Conservation (phyloP, 2,329 filamentous ascomycete species). For the Ascochyta pisi region DNA sequence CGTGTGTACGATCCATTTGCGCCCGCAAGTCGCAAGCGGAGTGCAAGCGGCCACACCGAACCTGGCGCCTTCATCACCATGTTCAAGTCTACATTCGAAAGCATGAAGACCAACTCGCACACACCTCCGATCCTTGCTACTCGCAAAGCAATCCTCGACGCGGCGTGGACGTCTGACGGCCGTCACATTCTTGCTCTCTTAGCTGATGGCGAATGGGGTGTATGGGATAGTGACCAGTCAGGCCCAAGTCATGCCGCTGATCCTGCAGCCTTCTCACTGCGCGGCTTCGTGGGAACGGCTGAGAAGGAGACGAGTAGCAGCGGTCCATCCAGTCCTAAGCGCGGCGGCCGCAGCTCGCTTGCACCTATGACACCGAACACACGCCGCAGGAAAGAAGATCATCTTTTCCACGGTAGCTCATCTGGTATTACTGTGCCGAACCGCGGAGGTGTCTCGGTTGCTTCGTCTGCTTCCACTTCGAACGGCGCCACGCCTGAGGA, state of each 20-base stretch:
- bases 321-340: slow-evolving; percentile 40
- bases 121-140: slow-evolving; percentile 42
- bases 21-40: slow-evolving; percentile 31
- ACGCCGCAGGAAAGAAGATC: slow-evolving; percentile 53
- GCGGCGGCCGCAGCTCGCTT: slow-evolving; percentile 46
- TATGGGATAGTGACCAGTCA: slow-evolving; percentile 56
- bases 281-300: slow-evolving; percentile 44
- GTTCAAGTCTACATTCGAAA: slow-evolving; percentile 45
- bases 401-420: slow-evolving; percentile 53
- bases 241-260: slow-evolving; percentile 40
- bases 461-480: slow-evolving; percentile 32
- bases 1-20: slow-evolving; percentile 65
- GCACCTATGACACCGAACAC: slow-evolving; percentile 61
- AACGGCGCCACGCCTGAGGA: slow-evolving; percentile 50
- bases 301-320: slow-evolving; percentile 31
- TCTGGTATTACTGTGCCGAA: slow-evolving; percentile 39
- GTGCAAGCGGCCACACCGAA: slow-evolving; percentile 25
- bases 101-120: slow-evolving; percentile 31
- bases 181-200: slow-evolving; percentile 56
- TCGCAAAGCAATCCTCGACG: slow-evolving; percentile 58
- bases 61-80: slow-evolving; percentile 40
- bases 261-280: slow-evolving; percentile 44
- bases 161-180: slow-evolving; percentile 56
- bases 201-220: slow-evolving; percentile 60
- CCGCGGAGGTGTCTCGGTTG: slow-evolving; percentile 54